These are phyloP conservation scores for Colletotrichum camelliae DNA, from an alignment of 2,329 filamentous ascomycete species.

Conservation along the genomic window DNA sequence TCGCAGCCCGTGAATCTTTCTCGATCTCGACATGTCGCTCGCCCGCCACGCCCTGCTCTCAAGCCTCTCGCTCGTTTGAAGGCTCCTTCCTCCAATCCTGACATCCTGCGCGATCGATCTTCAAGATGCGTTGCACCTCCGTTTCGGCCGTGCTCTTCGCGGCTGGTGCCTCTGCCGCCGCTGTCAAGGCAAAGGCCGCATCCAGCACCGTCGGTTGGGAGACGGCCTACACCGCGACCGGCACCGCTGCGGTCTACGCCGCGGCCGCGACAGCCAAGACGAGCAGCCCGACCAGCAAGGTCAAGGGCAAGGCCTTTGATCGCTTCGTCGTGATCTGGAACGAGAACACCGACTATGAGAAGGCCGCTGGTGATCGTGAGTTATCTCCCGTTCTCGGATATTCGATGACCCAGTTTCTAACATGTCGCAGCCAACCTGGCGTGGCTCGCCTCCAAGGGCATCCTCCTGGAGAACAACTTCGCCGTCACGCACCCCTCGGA, in stretches of 20 bases:
- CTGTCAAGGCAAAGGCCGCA: not conserved
- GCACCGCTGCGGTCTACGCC: slow-evolving; percentile 53
- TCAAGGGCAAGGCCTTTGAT: slow-evolving; percentile 76
- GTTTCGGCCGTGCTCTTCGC: slow-evolving; percentile 28
- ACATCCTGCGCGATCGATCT: not conserved
- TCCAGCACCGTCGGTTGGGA: slow-evolving; percentile 33
- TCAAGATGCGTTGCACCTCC: not conserved
- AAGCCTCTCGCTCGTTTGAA: not conserved
- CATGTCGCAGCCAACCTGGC: slow-evolving; percentile 26
- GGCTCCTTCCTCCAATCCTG: not conserved
- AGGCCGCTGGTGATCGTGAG: slow-evolving; percentile 62
- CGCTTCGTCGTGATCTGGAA: slow-evolving; percentile 77
- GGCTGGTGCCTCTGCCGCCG: slow-evolving; percentile 29
- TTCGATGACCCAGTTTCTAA: not conserved
- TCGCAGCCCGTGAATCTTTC: not conserved
- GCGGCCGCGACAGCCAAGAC: slow-evolving; percentile 67
- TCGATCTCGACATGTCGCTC: not conserved
- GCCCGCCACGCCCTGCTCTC: not conserved
- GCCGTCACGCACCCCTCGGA: slow-evolving; percentile 70
- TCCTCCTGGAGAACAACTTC: slow-evolving; percentile 40
- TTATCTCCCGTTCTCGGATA: not conserved
- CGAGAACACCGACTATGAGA: slow-evolving; percentile 76
- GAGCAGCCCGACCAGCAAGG: slow-evolving; percentile 63
- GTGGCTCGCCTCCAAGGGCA: slow-evolving; percentile 33
- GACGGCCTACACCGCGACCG: slow-evolving; percentile 56